These are phyloP conservation scores for Cynanchum wilfordii DNA, from an alignment of 257 asterid species.

Conservation along the genomic window DNA sequence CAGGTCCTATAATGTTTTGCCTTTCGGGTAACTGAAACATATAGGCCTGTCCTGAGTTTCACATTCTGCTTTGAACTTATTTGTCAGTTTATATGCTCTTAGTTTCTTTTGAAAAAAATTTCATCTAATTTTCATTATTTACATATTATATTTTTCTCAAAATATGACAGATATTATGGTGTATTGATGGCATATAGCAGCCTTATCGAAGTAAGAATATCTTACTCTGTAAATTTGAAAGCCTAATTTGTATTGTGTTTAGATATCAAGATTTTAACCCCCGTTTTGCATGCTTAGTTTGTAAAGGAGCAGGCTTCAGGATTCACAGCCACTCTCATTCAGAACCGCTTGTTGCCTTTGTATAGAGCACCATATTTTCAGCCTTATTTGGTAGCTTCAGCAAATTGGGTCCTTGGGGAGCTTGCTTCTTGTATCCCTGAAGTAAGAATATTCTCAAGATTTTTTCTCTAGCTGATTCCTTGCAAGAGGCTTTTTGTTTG, in stretches of 20 bases:
- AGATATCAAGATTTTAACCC: background rate
- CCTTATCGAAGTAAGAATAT: constrained; percentile 36
- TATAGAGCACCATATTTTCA: constrained; percentile 26
- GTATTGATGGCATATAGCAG: constrained; percentile 43
- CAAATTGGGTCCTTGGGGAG: constrained; percentile 45
- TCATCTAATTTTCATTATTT: background rate
- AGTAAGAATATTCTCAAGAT: constrained; percentile 16
- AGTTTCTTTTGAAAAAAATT: background rate
- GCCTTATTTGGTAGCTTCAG: constrained; percentile 40
- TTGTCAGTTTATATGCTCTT: background rate
- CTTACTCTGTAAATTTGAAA: background rate
- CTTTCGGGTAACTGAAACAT: background rate
- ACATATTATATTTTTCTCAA: background rate
- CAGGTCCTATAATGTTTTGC: background rate
- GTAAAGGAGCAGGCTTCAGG: constrained; percentile 35
- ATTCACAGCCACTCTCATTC: constrained; percentile 29
- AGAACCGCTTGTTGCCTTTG: constrained; percentile 36
- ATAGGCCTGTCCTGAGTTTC: background rate
- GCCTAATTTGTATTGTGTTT: background rate
- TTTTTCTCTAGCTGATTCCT: background rate
- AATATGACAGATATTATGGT: constrained; percentile 37
- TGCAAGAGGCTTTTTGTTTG: background rate
- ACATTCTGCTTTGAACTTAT: background rate
- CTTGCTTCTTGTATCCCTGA: constrained; percentile 40
- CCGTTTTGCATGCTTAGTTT: constrained; percentile 22